Base-by-base conservation (phyloP, 805 yeast genomes). In the Wickerhamiella sorbophila region DNA sequence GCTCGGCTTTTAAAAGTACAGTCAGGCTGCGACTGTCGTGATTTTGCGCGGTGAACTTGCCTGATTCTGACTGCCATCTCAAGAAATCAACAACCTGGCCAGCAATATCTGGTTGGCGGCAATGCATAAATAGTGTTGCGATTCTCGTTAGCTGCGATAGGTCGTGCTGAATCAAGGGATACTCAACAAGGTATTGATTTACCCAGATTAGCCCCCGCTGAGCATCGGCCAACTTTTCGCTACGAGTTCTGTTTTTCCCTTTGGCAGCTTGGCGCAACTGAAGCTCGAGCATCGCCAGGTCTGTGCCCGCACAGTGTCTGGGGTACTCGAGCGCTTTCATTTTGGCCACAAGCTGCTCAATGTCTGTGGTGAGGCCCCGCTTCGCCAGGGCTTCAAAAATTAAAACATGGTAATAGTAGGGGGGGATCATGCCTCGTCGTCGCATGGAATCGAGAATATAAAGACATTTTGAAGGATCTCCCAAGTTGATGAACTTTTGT, bases 251-350 rank as follows among this genome's bases (percentile, higher is more conserved):
- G 24, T 15, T 19, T 19, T 14, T 20, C 21, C 8, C 26, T 5
- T 18, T 31, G 16, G 4, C 31, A 12, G 32, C 22, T 12, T 20
- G 16, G 17, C 42, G 42, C n/a, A 36, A 16, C 21, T 38, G 38
- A 6, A 36, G 38, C 41, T 50, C 54, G 3, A 49, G 38, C 36
- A 49, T 38, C 14, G 48, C 45, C 32, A 52, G 26, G 29, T 52
- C 55, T 9, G 47, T 48, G 9, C 48, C 52, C 4, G 53, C 52
- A 22, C 53, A 48, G 36, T 52, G 54, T 20, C 43, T 24, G 4
- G 52, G 48, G 31, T 44, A 47, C n/a, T 43, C 49, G 19, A 29
- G 43, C 14, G 42, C 33, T 9, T 16, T 36, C 27, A 50, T 41
- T 20, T 44, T 33, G 2, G 32, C 4, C 12, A 40, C 17, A 20